Evolutionary conservation across 108 stramenopile genomes (phyloP).

Genomic region (Nitzschia palea): DNA sequence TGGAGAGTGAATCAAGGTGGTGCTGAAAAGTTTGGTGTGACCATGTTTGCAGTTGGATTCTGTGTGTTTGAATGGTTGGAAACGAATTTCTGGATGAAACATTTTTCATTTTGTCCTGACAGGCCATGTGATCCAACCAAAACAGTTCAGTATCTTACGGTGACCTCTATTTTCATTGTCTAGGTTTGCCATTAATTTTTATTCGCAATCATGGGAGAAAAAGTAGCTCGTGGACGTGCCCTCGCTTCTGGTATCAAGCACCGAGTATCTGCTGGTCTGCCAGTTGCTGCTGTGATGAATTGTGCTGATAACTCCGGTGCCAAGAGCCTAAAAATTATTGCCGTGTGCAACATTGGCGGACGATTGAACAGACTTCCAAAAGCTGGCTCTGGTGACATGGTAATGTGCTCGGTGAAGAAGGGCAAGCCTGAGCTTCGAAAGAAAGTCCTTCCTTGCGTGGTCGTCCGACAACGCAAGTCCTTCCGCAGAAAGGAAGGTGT

Average conservation of each 20-base stretch:
- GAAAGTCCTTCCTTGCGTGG: conserved; percentile 98
- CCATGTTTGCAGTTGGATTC: too few relatives aligned
- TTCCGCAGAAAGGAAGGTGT: conserved; percentile 99
- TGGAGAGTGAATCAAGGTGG: too few relatives aligned
- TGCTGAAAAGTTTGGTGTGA: too few relatives aligned
- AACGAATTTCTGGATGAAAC: too few relatives aligned
- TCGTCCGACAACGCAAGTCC: conserved; percentile 98
- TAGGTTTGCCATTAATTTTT: too few relatives aligned
- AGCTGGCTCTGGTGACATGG: conserved; percentile 97
- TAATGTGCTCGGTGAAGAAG: conserved; percentile 99
- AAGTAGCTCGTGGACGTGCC: conserved; percentile 84
- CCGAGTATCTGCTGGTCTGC: conserved; percentile 98
- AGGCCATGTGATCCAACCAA: too few relatives aligned
- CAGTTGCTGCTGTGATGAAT: conserved; percentile 98
- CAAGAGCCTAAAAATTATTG: conserved; percentile 98
- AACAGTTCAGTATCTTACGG: too few relatives aligned
- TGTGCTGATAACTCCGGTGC: conserved; percentile 99
- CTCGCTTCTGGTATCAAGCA: conserved; percentile 97
- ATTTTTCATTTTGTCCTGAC: too few relatives aligned
- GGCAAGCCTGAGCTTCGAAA: conserved; percentile 99
- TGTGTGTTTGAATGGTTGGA: too few relatives aligned
- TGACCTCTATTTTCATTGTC: too few relatives aligned
- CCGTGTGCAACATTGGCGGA: conserved; percentile 97
- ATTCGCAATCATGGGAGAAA: conserved; percentile 50
- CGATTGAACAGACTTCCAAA: conserved; percentile 98